Base-by-base conservation (phyloP, 129 eudicot genomes). In the Lactuca saligna region DNA sequence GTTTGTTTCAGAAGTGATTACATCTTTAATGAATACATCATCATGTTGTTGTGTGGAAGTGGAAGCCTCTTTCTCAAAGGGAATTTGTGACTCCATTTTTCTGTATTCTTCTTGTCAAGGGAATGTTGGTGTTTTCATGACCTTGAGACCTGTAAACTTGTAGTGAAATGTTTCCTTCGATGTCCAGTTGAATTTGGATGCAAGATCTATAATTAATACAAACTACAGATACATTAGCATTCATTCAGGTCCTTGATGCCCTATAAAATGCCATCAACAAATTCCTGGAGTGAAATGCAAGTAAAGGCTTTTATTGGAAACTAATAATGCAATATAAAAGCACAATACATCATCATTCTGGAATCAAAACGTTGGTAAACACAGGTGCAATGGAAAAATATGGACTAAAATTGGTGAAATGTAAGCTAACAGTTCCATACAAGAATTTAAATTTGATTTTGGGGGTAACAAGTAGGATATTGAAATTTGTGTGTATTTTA, bases 51-150 rank as follows among this genome's bases (percentile, higher is more conserved):
- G 29, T 25, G 29, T 25, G 29, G 29, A 25, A 41, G 51, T 70
- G 53, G 68, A 17, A 50, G 58, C 77, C 66, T 74, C 82, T 25
- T 62, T 48, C 29, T 75, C 79, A 61, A 65, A 60, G 44, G 85
- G 57, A 51, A 79, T 81, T 65, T 72, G 85, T 54, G 71, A 73
- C 64, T 79, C 90, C 85, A 82, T 86, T 76, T 77, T 69, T 62
- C 71, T 44, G 49, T 69, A 68, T 71, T 57, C 13, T 71, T 51
- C 13, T 55, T 78, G 62, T 77, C 75, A 69, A 61, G 74, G 34
- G 68, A 67, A 37, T n/a, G 13, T 41, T 39, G 37, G 20, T 44
- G 8, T 13, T 12, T 41, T 44, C 82, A 76, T 72, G 61, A 48
- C 68, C 61, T 53, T 69, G 11, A 25, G 1, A 25, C 29, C 29